These are phyloP conservation scores for Hymenoscyphus fructigenus DNA, from an alignment of 2,329 filamentous ascomycete genomes.

Conservation along the genomic window DNA sequence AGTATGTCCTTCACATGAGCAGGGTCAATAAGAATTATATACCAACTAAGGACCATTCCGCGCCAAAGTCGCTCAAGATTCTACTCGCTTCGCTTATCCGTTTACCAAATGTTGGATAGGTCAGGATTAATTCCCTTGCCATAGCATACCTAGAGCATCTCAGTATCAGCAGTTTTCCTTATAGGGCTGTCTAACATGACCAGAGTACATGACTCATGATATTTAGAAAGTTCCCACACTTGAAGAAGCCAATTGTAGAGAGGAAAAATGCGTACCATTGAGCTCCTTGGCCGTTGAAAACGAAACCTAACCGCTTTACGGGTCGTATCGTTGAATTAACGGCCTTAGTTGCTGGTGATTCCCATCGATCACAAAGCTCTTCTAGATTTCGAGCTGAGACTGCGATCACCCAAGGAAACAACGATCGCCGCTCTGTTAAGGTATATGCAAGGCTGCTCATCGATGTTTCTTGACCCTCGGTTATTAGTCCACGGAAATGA, in stretches of 20 bases:
- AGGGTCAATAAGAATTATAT: conserved; percentile 1
- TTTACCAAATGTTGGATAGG: conserved; percentile 12
- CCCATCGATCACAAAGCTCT: neutral
- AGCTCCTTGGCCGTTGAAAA: conserved; percentile 33
- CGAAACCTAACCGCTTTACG: conserved; percentile 13
- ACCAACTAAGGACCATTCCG: conserved; percentile 17
- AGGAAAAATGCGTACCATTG: conserved; percentile 18
- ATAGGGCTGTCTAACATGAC: no score
- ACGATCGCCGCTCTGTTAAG: conserved; percentile 19
- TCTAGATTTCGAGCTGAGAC: neutral
- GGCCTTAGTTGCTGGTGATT: neutral
- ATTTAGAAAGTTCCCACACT: no score
- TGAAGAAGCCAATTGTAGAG: neutral
- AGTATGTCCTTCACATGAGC: neutral
- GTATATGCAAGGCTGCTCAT: conserved; percentile 21
- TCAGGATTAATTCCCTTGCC: conserved; percentile 21
- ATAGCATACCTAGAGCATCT: conserved; percentile 10
- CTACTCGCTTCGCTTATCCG: conserved; percentile 9
- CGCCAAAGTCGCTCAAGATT: conserved; percentile 18
- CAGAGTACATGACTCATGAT: no score
- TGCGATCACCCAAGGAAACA: conserved; percentile 16
- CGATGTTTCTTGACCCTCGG: conserved; percentile 10
- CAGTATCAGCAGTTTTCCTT: no score
- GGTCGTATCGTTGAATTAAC: neutral
- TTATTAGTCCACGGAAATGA: neutral